Base-by-base conservation (phyloP, 2,329 filamentous ascomycete species). In the Calonectria multiphialidica region DNA sequence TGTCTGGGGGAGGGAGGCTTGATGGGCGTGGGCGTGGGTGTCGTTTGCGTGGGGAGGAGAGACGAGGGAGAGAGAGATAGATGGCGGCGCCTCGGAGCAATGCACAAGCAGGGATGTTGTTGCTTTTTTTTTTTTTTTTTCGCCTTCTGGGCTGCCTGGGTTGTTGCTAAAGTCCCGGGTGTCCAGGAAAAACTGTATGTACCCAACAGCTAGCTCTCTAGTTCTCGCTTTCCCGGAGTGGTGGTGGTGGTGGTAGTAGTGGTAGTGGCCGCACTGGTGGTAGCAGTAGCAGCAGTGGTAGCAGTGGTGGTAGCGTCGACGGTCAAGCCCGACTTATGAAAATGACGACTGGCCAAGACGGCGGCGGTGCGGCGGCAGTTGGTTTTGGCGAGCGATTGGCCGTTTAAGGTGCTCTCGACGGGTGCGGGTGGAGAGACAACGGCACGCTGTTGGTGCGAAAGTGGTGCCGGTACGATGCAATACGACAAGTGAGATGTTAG, bases 101-200 rank as follows among this genome's bases (percentile, higher is more conserved):
- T 71, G 69, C 64, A 67, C 67, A 33, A 67, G 71, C 71, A 72
- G 71, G 71, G 71, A 45, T 72, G 63, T 72, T 30, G 53, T 59
- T 59, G 53, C 53, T 59, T 72, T 47, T 59, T 37, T 37, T 45
- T 66, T 40, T 62, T 28, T 55, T 55, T 61, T 40, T 28, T 53
- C 37, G 47, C 25, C 25, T 25, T 47, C 37, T 55, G 42, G 55
- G 45, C 15, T 25, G n/a, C 30, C 30, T 57, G 25, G 25, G 35
- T 37, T 13, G 44, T 37, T 47, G 53, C 42, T 44, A 57, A 62
- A 30, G 45, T 59, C 23, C 37, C 57, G 57, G 57, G 13, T 28
- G 50, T 23, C 18, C 25, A 57, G 7, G n/a, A 8, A 12, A 21
- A 35, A 28, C 28, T 47, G 44, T 3, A 59, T 16, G 53, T 59